Evolutionary conservation across 2,329 filamentous ascomycete genomes (phyloP).

Genomic region (Cercospora beticola): DNA sequence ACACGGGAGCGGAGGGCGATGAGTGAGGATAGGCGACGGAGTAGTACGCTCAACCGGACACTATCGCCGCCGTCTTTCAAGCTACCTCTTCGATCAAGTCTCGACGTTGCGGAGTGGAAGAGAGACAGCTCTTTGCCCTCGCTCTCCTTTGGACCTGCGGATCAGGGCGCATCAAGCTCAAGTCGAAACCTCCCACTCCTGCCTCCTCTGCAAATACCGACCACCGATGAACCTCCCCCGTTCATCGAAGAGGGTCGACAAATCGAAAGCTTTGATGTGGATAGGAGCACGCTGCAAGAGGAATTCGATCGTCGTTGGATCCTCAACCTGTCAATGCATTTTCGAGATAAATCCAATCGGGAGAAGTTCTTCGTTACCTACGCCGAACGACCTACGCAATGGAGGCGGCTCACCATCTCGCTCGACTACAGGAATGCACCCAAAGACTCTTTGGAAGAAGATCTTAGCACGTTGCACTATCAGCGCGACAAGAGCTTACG

Average conservation of each 20-base stretch:
- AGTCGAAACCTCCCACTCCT: slow-evolving; percentile 20
- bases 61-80: slow-evolving; percentile 43
- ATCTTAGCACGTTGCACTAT: slow-evolving; percentile 72
- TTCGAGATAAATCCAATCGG: slow-evolving; percentile 83
- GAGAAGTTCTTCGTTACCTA: slow-evolving; percentile 99
- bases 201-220: slow-evolving; percentile 28
- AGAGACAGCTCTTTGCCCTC: slow-evolving; percentile 8
- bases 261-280: slow-evolving; percentile 39
- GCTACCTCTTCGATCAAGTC: slow-evolving; percentile 42
- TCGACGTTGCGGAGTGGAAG: slow-evolving; percentile 32
- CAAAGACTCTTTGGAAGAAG: slow-evolving; percentile 78
- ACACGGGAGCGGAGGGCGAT: slow-evolving; percentile 68
- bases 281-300: slow-evolving; percentile 67
- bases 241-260: slow-evolving; percentile 33
- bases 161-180: slow-evolving; percentile 10
- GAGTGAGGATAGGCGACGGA: slow-evolving; percentile 58
- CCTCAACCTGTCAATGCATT: slow-evolving; percentile 96
- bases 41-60: slow-evolving; percentile 43
- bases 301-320: slow-evolving; percentile 87
- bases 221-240: slow-evolving; percentile 11
- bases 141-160: background rate
- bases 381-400: slow-evolving; percentile 73
- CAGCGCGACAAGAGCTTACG: slow-evolving; percentile 90
- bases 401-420: slow-evolving; percentile 88
- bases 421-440: slow-evolving; percentile 85